Conservation (phyloP, 495 filamentous ascomycete species). For the Penicillium cinerascens region DNA sequence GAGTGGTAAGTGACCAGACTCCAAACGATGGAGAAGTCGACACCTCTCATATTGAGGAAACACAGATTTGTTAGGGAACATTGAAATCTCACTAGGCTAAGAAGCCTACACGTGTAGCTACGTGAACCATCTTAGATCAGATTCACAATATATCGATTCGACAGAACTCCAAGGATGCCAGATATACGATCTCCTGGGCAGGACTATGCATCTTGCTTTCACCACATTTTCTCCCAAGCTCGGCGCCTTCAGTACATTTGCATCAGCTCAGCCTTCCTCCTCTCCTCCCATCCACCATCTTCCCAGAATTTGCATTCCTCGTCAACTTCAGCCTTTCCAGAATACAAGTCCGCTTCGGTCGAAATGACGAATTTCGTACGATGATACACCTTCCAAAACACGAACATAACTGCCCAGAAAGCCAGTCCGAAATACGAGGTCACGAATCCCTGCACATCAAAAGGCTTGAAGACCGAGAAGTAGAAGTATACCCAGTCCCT, state of each 20-base stretch:
- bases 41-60: too few relatives aligned
- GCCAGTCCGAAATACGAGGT: constrained; percentile 35
- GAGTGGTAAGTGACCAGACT: too few relatives aligned
- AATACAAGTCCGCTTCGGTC: constrained; percentile 22
- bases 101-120: too few relatives aligned
- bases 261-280: constrained; percentile 24
- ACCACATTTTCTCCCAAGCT: constrained; percentile 35
- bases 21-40: too few relatives aligned
- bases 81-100: too few relatives aligned
- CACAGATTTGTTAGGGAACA: too few relatives aligned
- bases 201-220: not conserved
- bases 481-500: constrained; percentile 43
- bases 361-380: constrained; percentile 28
- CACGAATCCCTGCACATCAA: constrained; percentile 31
- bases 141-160: too few relatives aligned
- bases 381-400: constrained; percentile 32
- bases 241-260: constrained; percentile 22
- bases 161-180: too few relatives aligned
- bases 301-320: constrained; percentile 35
- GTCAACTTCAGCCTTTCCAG: constrained; percentile 32
- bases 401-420: constrained; percentile 30
- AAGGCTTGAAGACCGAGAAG: constrained; percentile 32
- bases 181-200: not conserved
- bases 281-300: constrained; percentile 26
- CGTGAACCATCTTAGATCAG: too few relatives aligned